Evolutionary conservation across 768 basidiomycete species (phyloP).

Genomic region (Coprinopsis sp.): DNA sequence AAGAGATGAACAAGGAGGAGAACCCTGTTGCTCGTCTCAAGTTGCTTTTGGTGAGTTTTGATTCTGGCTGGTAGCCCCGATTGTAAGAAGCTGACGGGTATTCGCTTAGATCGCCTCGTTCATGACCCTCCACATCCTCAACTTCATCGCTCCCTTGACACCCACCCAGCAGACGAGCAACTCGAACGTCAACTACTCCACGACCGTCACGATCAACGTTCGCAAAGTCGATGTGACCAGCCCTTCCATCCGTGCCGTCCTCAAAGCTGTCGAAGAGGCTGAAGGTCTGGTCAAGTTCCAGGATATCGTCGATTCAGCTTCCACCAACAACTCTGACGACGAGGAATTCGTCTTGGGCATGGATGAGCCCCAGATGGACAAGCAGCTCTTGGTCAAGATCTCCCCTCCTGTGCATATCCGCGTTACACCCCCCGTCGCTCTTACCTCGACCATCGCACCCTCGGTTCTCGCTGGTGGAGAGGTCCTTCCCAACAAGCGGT

Average conservation of each 20-base stretch:
- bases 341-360: slow-evolving; percentile 10
- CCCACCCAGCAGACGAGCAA: slow-evolving; percentile 41
- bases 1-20: slow-evolving; percentile 43
- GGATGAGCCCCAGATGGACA: slow-evolving; percentile 13
- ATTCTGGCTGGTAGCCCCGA: background rate
- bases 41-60: slow-evolving; percentile 68
- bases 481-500: slow-evolving; percentile 7
- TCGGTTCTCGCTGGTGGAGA: background rate
- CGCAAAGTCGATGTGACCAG: slow-evolving; percentile 70
- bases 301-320: slow-evolving; percentile 8
- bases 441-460: slow-evolving; percentile 6
- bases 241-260: slow-evolving; percentile 51
- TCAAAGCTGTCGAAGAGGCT: slow-evolving; percentile 47
- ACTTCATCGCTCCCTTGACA: slow-evolving; percentile 88
- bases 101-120: slow-evolving; percentile 74
- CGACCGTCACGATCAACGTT: slow-evolving; percentile 26
- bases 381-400: slow-evolving; percentile 55
- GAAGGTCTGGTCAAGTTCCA: slow-evolving; percentile 23
- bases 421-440: slow-evolving; percentile 29
- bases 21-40: slow-evolving; percentile 87
- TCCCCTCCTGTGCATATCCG: slow-evolving; percentile 55
- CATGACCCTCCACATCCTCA: slow-evolving; percentile 85
- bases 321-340: slow-evolving; percentile 4
- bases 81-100: slow-evolving; percentile 1
- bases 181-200: slow-evolving; percentile 2